These are phyloP conservation scores for Anastatica hierochuntica DNA, from an alignment of 345 rosid genomes.

Conservation along the genomic window DNA sequence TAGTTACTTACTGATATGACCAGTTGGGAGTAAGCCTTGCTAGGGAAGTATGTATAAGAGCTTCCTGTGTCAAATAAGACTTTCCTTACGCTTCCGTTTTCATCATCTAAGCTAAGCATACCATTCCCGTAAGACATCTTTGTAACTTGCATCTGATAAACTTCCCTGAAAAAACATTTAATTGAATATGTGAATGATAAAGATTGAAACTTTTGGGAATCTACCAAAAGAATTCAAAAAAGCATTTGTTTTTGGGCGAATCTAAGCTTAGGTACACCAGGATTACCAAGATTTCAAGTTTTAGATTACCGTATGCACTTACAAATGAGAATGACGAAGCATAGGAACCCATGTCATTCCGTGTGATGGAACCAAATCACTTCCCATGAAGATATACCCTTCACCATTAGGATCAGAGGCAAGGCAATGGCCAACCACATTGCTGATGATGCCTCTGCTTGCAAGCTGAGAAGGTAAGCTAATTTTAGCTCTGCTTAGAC, in stretches of 20 bases:
- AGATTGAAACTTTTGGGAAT: no score
- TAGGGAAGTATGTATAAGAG: conserved; percentile 81
- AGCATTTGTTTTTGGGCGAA: no score
- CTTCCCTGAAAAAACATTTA: conserved; percentile 40
- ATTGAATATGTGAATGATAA: neutral
- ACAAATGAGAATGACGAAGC: conserved; percentile 49
- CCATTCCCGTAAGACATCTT: conserved; percentile 56
- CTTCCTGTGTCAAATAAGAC: conserved; percentile 81
- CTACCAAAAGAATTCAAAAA: no score
- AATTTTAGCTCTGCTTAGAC: conserved; percentile 71
- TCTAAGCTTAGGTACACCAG: neutral
- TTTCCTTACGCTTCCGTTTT: conserved; percentile 29
- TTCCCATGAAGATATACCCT: conserved; percentile 90
- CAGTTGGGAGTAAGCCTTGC: conserved; percentile 55
- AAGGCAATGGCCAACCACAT: conserved; percentile 88
- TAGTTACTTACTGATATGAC: conserved; percentile 52
- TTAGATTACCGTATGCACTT: conserved; percentile 30
- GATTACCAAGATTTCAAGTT: neutral
- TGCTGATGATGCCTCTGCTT: conserved; percentile 61
- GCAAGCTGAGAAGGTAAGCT: conserved; percentile 95
- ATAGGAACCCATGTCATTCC: conserved; percentile 84
- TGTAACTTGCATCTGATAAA: conserved; percentile 44
- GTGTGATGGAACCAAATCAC: conserved; percentile 59
- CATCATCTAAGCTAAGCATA: conserved; percentile 41
- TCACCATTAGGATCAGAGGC: conserved; percentile 39